Percentiles rank a stretch among this genome's conserved stretches.
Evolutionary conservation across 202 grass and related monocot species (phyloP).

Genomic region (Panicum virgatum): DNA sequence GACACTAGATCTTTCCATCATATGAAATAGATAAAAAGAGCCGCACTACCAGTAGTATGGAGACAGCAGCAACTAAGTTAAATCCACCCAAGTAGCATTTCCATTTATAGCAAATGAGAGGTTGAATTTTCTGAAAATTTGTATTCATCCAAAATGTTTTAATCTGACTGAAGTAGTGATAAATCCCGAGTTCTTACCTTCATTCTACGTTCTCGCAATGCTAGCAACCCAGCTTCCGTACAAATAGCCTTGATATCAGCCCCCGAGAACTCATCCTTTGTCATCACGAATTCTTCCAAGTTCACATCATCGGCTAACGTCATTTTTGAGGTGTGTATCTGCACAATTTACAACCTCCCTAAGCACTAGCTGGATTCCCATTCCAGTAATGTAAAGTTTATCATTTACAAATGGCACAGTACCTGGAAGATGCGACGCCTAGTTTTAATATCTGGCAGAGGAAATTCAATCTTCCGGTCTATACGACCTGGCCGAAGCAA

Average conservation of each 20-base stretch:
- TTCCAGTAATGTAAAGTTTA: not conserved
- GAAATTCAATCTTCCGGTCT: constrained; percentile 93
- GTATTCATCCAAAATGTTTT: not conserved
- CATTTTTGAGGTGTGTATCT: constrained; percentile 98
- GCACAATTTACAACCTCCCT: constrained; percentile 21
- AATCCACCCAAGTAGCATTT: not conserved
- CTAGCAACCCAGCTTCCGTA: constrained; percentile 95
- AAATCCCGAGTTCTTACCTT: constrained; percentile 46
- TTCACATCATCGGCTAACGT: constrained; percentile 94
- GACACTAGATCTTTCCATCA: not conserved
- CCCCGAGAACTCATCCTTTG: constrained; percentile 91
- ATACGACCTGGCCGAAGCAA: constrained; percentile 95
- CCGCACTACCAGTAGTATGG: not conserved
- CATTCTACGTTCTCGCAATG: constrained; percentile 92
- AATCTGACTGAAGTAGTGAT: not conserved
- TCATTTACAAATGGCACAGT: not conserved
- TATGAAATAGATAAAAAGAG: not conserved
- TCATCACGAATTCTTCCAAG: constrained; percentile 98
- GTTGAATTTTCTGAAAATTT: not conserved
- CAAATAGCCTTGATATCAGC: constrained; percentile 99
- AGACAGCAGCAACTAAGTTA: not conserved
- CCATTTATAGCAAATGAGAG: not conserved
- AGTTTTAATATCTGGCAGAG: constrained; percentile 97
- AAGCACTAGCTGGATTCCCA: constrained; percentile 4
- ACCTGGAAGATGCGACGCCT: constrained; percentile 88